Percentiles rank a stretch among this genome's conserved stretches.
Conservation (phyloP, 2,329 filamentous ascomycete genomes). For the Penicillium sp. region DNA sequence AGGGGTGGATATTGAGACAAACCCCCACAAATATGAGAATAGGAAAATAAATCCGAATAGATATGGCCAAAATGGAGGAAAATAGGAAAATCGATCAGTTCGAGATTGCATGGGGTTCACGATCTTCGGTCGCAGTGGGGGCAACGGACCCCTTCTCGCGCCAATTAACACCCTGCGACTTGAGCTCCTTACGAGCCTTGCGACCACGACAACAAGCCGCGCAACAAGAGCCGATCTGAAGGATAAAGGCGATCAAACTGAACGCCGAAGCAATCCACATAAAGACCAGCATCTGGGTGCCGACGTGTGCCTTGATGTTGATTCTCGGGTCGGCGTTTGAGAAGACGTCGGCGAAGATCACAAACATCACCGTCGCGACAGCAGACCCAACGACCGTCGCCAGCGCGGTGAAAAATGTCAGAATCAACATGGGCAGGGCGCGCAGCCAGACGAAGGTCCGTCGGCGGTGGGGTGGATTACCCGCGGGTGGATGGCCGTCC, state of each 20-base stretch:
- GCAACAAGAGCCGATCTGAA: constrained; percentile 75
- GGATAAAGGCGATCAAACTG: constrained; percentile 65
- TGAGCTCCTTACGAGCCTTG: constrained; percentile 36
- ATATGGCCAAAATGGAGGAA: background rate
- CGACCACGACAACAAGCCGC: constrained; percentile 52
- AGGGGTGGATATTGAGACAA: background rate
- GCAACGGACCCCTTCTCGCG: constrained; percentile 13
- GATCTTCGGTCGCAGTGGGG: background rate
- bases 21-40: background rate
- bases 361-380: constrained; percentile 78
- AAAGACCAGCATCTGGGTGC: constrained; percentile 73
- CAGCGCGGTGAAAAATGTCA: constrained; percentile 66
- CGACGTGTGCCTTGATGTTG: constrained; percentile 71
- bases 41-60: background rate
- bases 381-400: constrained; percentile 67
- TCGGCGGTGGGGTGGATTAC: constrained; percentile 35
- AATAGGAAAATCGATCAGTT: background rate
- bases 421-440: constrained; percentile 64
- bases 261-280: constrained; percentile 80
- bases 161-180: constrained; percentile 17
- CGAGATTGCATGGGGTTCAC: constrained; percentile 4
- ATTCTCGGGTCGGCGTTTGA: constrained; percentile 64
- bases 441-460: constrained; percentile 41
- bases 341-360: constrained; percentile 76
- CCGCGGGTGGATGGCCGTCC: background rate